phyloP scores from a whole-genome alignment of 345 rosid genomes.

The Anastatica hierochuntica region DNA sequence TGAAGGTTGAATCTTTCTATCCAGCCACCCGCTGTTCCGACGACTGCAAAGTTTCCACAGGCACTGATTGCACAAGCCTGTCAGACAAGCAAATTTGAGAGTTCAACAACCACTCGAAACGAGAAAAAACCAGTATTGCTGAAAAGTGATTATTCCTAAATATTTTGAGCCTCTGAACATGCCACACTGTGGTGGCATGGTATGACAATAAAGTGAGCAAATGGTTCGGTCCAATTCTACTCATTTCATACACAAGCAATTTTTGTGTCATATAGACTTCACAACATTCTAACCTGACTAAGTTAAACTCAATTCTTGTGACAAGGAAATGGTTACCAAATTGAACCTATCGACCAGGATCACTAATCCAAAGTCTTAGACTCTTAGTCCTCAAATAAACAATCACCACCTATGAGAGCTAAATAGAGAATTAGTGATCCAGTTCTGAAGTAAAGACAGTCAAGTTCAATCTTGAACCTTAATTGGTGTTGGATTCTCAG shows the following conservation, averaged over 20 bases:
- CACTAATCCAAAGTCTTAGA: not conserved
- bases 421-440: not conserved
- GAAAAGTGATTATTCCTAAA: not conserved
- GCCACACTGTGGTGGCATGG: not conserved
- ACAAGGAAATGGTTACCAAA: not conserved
- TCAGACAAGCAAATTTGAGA: constrained; percentile 1
- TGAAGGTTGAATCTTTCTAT: constrained; percentile 92
- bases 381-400: not conserved
- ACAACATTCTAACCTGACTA: no score
- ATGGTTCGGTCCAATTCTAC: not conserved
- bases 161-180: constrained; percentile 1
- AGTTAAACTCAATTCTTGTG: not conserved
- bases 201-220: not conserved
- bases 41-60: constrained; percentile 90
- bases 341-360: not conserved
- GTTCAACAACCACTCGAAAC: not conserved
- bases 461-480: constrained; percentile 43
- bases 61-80: constrained; percentile 94
- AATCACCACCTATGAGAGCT: not conserved
- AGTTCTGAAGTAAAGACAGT: not conserved
- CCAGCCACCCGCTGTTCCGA: constrained; percentile 93
- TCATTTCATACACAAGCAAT: not conserved
- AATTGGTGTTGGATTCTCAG: constrained; percentile 69
- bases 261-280: no score
- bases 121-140: not conserved